Conservation (phyloP, 1,284 basidiomycete genomes). For the Cutaneotrichosporon sp. region DNA sequence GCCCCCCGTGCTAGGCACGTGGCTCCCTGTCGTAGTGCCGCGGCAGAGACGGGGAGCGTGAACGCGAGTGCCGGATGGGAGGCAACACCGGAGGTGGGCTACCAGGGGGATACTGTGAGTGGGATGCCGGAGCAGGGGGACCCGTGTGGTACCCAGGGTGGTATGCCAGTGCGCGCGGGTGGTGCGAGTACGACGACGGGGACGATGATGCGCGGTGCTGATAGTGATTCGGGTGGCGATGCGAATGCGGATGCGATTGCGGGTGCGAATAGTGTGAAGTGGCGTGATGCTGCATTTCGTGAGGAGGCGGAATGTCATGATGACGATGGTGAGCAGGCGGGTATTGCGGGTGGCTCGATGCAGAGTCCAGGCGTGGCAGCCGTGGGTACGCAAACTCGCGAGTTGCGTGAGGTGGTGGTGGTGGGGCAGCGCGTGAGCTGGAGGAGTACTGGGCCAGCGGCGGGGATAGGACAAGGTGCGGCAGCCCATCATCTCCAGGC, state of each 20-base stretch:
- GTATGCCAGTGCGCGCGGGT: constrained; percentile 1
- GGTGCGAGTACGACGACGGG: neutral
- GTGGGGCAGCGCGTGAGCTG: neutral
- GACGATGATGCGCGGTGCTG: constrained; percentile 6
- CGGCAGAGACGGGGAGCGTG: constrained; percentile 14
- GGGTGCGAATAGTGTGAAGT: neutral
- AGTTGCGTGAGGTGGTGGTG: neutral
- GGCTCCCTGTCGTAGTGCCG: constrained; percentile 21
- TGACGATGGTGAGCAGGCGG: neutral
- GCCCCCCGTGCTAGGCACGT: constrained; percentile 9
- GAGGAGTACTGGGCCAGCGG: neutral
- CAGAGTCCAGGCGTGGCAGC: constrained; percentile 21
- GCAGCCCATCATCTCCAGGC: constrained; percentile 29
- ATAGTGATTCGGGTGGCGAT: neutral
- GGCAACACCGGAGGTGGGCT: constrained; percentile 22
- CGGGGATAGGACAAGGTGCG: constrained; percentile 6
- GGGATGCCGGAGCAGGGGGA: neutral
- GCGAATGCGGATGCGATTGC: constrained; percentile 10
- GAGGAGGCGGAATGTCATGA: constrained; percentile 5
- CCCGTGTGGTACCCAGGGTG: neutral
- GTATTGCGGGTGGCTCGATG: constrained; percentile 9
- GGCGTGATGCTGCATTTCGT: constrained; percentile 9
- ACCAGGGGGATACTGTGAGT: neutral
- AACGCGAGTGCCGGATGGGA: constrained; percentile 19
- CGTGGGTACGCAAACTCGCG: constrained; percentile 15